These are phyloP conservation scores for Magnaporthales sp. DNA, from an alignment of 2,329 filamentous ascomycete genomes.

Conservation along the genomic window DNA sequence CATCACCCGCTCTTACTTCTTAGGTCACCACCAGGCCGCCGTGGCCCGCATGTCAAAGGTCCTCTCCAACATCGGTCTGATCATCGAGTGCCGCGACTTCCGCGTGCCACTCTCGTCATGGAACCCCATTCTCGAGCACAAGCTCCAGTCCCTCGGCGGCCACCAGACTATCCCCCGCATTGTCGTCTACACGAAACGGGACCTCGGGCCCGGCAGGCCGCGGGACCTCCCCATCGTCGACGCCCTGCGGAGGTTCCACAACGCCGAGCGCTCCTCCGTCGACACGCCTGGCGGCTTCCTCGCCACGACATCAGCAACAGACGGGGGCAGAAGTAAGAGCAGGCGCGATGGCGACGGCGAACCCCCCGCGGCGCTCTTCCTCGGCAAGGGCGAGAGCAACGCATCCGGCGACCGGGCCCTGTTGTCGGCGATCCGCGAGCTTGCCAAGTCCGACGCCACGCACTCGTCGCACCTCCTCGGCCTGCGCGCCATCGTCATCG, in stretches of 20 bases:
- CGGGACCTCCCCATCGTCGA: constrained; percentile 17
- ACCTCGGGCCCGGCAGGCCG: constrained; percentile 45
- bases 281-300: background rate
- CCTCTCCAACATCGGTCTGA: constrained; percentile 72
- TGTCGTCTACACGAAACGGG: constrained; percentile 85
- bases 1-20: constrained; percentile 83
- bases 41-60: constrained; percentile 74
- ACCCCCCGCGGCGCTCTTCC: constrained; percentile 20
- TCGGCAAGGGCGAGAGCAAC: constrained; percentile 14
- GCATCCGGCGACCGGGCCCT: constrained; percentile 26
- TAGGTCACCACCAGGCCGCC: constrained; percentile 84
- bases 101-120: constrained; percentile 81
- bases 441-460: constrained; percentile 28
- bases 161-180: constrained; percentile 58
- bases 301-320: background rate
- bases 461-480: constrained; percentile 49
- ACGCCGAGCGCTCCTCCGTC: constrained; percentile 19
- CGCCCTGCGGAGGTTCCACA: constrained; percentile 28
- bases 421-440: constrained; percentile 38
- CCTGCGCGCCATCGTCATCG: constrained; percentile 79
- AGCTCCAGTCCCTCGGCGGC: constrained; percentile 53
- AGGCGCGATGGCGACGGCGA: constrained; percentile 21
- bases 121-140: constrained; percentile 81
- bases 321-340: constrained; percentile 17
- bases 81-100: constrained; percentile 93